Base-by-base conservation (phyloP, 2,329 filamentous ascomycete genomes). In the Chlorencoelia australis region DNA sequence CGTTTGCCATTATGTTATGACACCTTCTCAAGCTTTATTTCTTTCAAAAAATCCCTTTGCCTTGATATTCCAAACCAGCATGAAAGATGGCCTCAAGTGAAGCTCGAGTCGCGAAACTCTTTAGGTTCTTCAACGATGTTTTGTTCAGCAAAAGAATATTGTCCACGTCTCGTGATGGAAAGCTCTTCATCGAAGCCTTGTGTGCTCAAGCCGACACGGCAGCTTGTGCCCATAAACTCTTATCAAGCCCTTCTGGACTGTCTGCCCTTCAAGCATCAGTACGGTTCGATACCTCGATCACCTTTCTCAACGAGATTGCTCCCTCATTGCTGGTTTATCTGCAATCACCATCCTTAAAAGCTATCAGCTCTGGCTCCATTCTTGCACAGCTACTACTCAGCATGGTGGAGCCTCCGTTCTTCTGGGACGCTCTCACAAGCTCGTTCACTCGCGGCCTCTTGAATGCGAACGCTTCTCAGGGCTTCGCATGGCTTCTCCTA, bases 331-430 rank as follows among this genome's bases (percentile, higher is more conserved):
- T 68, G 18, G 42, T 21, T 4, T 62, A 62, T 36, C 41, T 69
- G 1, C 52, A 50, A 35, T 29, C 30, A 2, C 49, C 52, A 8
- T 19, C 26, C 3, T 15, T 59, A 11, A 46, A 36, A 29, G 7
- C 14, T 2, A 48, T 57, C 8, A 37, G 30, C 9, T 47, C 40
- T 8, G 54, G 54, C 3, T 35, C 39, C 3, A 35, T 69, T 30
- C 52, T 75, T 1, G 53, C 57, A 20, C 56, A 64, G 10, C 38
- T 75, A 4, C 44, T 75, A 2, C 48, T 60, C n/a, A 45, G 50
- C 4, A 58, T 74, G 5, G 59, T 68, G 1, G 60, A 73, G 9
- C 70, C 71, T 2, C 65, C 67, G 0, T 63, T 62, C 2, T 63
- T 74, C 30, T 74, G 68, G 69, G 46, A 61, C 21, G 49, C 48